These are phyloP conservation scores for Trichodelitschia bisporula DNA, from an alignment of 495 filamentous ascomycete genomes.

Conservation along the genomic window DNA sequence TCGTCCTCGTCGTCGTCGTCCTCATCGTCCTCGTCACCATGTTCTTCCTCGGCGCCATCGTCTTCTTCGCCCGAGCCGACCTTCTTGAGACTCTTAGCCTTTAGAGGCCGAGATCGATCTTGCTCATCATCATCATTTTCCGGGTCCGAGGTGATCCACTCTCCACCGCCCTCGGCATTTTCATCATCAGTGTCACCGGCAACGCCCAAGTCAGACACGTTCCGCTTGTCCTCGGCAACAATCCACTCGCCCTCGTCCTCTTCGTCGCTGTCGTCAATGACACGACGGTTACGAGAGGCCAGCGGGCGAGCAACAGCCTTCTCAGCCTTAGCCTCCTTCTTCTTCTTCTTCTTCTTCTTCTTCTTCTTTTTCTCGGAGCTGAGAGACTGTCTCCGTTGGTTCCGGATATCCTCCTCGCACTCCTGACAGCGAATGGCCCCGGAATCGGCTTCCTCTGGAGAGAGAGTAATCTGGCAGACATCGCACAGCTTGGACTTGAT, in stretches of 20 bases:
- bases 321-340: constrained; percentile 25
- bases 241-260: constrained; percentile 55
- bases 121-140: constrained; percentile 23
- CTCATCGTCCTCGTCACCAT: constrained; percentile 13
- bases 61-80: constrained; percentile 20
- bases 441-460: constrained; percentile 24
- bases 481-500: constrained; percentile 71
- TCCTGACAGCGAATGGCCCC: constrained; percentile 45
- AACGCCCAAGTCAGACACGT: constrained; percentile 34
- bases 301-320: constrained; percentile 24
- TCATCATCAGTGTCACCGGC: constrained; percentile 69
- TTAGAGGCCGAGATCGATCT: no score
- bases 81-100: no score
- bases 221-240: constrained; percentile 35
- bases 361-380: constrained; percentile 8
- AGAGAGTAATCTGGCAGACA: constrained; percentile 54
- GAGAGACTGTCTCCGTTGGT: no score
- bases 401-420: constrained; percentile 40
- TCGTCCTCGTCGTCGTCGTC: constrained; percentile 15
- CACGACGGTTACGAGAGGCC: constrained; percentile 3
- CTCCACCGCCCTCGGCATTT: constrained; percentile 62
- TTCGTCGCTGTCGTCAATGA: constrained; percentile 22
- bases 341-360: constrained; percentile 20
- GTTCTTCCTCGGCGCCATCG: no score
- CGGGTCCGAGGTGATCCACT: constrained; percentile 45